Conservation (phyloP, 768 basidiomycete species). For the Trametes maxima region DNA sequence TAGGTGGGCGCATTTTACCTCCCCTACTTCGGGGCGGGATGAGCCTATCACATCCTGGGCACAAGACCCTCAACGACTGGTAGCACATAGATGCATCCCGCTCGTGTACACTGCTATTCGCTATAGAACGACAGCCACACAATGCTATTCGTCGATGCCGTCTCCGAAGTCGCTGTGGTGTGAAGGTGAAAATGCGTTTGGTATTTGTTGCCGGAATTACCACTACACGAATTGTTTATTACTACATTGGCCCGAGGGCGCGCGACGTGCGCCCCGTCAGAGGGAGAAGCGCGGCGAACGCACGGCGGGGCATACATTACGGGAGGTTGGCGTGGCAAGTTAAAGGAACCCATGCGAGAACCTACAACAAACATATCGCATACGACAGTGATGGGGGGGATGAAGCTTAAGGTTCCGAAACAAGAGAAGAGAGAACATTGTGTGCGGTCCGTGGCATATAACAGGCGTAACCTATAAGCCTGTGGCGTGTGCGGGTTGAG, state of each 20-base stretch:
- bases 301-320: neutral
- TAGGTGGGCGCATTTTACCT: constrained; percentile 82
- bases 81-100: constrained; percentile 32
- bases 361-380: constrained; percentile 10
- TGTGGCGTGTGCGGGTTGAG: too few relatives aligned
- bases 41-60: constrained; percentile 73
- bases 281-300: neutral
- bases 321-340: neutral
- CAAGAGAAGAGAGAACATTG: neutral
- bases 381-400: neutral
- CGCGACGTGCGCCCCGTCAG: neutral
- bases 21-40: constrained; percentile 85
- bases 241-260: constrained; percentile 18
- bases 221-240: constrained; percentile 13
- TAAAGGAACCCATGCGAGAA: neutral
- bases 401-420: neutral
- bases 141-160: neutral
- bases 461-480: neutral
- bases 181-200: neutral
- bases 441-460: neutral
- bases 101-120: neutral
- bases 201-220: neutral
- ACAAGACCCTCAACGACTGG: constrained; percentile 73
- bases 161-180: neutral
- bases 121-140: neutral